These are phyloP conservation scores for Ceriops decandra DNA, from an alignment of 345 rosid species.

Conservation along the genomic window DNA sequence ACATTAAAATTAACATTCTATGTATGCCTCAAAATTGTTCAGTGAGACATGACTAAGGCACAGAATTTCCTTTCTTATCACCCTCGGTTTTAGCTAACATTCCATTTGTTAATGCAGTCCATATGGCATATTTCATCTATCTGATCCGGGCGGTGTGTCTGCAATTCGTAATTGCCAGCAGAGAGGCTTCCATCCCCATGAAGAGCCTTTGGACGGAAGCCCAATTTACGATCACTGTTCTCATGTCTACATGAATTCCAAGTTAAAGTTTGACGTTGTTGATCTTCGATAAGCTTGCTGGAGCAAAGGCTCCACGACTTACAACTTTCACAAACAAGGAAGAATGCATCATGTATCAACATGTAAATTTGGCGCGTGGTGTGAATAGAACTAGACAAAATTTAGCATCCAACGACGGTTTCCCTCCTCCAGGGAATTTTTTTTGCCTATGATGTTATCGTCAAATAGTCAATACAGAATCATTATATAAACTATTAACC, in stretches of 20 bases:
- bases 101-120: constrained; percentile 39
- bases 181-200: constrained; percentile 97
- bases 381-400: neutral
- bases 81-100: neutral
- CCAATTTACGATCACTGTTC: constrained; percentile 92
- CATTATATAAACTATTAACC: no score
- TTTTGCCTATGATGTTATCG: neutral
- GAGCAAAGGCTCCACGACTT: neutral
- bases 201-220: constrained; percentile 74
- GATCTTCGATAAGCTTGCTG: constrained; percentile 67
- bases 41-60: no score
- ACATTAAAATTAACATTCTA: no score
- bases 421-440: neutral
- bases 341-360: neutral
- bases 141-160: constrained; percentile 85
- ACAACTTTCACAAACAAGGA: neutral
- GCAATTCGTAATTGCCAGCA: constrained; percentile 88
- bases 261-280: constrained; percentile 57
- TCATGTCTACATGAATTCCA: constrained; percentile 80
- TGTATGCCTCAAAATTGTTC: no score
- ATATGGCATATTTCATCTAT: constrained; percentile 90
- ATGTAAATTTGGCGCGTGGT: constrained; percentile 3
- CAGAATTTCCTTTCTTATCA: no score
- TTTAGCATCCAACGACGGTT: neutral
- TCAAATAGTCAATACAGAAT: no score